Conservation (phyloP, 352 stramenopile genomes). For the Phytophthora nicotianae region DNA sequence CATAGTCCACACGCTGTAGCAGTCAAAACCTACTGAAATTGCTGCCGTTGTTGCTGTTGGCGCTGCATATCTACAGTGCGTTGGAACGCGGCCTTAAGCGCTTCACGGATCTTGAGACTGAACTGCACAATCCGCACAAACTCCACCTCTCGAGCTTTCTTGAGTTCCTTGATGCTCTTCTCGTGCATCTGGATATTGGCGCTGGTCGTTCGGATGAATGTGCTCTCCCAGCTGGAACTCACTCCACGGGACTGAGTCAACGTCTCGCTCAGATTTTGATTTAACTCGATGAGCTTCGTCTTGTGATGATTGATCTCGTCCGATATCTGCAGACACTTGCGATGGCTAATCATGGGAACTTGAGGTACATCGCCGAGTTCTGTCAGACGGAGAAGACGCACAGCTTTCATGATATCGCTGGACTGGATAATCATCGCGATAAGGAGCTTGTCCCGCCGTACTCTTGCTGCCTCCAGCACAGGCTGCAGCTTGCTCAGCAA, state of each 20-base stretch:
- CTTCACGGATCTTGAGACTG: slow-evolving; percentile 49
- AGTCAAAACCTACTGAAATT: slow-evolving; percentile 17
- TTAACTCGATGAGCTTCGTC: slow-evolving; percentile 36
- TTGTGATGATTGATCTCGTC: slow-evolving; percentile 52
- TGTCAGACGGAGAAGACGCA: slow-evolving; percentile 55
- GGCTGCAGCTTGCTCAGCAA: slow-evolving; percentile 36
- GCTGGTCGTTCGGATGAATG: slow-evolving; percentile 48
- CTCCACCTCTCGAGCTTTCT: slow-evolving; percentile 67
- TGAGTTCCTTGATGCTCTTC: slow-evolving; percentile 40
- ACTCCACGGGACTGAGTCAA: slow-evolving; percentile 38
- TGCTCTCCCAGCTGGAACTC: slow-evolving; percentile 45
- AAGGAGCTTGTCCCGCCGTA: slow-evolving; percentile 41
- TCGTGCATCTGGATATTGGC: slow-evolving; percentile 52
- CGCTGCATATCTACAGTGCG: slow-evolving; percentile 37
- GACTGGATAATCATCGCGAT: slow-evolving; percentile 68
- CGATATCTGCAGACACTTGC: slow-evolving; percentile 61
- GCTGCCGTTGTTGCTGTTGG: slow-evolving; percentile 30
- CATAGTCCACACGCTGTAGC: background rate
- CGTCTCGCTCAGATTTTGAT: slow-evolving; percentile 48
- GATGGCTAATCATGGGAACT: slow-evolving; percentile 56
- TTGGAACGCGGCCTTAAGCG: slow-evolving; percentile 49
- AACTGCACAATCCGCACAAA: slow-evolving; percentile 82
- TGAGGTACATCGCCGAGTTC: slow-evolving; percentile 68
- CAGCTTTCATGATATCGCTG: slow-evolving; percentile 49
- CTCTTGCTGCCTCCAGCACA: slow-evolving; percentile 36